phyloP scores from a whole-genome alignment of 2,329 filamentous ascomycete genomes.

The Fusarium dimerum region DNA sequence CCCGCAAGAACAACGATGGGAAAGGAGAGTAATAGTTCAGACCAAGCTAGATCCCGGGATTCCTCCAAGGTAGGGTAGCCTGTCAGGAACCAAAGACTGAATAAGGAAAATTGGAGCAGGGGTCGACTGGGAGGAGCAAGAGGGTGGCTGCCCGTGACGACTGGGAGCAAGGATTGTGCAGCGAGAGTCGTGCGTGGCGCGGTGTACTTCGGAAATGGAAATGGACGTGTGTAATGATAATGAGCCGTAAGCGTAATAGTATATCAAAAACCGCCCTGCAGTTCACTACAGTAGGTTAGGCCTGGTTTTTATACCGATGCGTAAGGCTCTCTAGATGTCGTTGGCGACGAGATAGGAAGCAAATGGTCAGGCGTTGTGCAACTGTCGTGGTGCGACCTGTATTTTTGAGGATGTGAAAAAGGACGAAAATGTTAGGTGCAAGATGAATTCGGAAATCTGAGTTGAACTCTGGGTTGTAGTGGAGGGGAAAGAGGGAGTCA shows the following conservation, averaged over 20 bases:
- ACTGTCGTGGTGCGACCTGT: background rate
- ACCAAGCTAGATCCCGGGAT: conserved; percentile 14
- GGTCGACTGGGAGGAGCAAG: conserved; percentile 5
- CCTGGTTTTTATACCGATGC: too few relatives aligned
- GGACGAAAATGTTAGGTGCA: background rate
- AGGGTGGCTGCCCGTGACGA: background rate
- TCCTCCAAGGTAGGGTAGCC: conserved; percentile 12
- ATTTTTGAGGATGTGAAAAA: conserved; percentile 5
- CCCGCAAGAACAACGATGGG: conserved; percentile 30
- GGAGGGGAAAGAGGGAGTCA: background rate
- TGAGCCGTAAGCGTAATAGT: background rate
- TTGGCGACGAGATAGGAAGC: too few relatives aligned
- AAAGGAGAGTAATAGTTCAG: conserved; percentile 26
- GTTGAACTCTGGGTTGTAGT: background rate
- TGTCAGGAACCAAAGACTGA: conserved; percentile 20
- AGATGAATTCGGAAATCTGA: conserved; percentile 6
- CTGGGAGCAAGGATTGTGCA: background rate
- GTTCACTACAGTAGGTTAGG: too few relatives aligned
- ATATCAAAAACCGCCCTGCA: too few relatives aligned
- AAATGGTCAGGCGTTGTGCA: background rate
- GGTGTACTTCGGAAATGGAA: background rate
- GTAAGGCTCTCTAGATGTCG: too few relatives aligned
- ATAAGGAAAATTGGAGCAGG: conserved; percentile 29
- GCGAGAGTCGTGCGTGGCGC: background rate
- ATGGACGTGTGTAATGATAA: background rate